Base-by-base conservation (phyloP, 202 grass and related monocot species). In the Digitaria exilis region DNA sequence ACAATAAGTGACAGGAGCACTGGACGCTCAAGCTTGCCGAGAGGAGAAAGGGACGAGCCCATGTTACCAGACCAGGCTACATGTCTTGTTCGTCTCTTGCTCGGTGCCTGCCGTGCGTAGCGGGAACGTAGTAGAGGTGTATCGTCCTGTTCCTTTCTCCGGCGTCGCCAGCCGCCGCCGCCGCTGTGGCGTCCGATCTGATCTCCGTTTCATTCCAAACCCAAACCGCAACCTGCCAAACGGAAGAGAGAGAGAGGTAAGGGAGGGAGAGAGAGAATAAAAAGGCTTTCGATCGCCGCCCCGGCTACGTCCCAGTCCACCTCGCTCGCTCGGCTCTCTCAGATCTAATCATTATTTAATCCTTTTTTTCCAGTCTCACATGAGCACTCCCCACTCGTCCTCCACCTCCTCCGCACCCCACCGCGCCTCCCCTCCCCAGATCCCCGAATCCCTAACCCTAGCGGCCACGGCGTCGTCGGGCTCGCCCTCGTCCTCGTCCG, bases 281-380 rank as follows among this genome's bases (percentile, higher is more conserved):
- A 89, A 85, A 30, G 82, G 35, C 57, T 59, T 82, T 85, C 68
- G 42, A 50, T 72, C 69, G 69, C 44, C 17, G 67, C 65, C n/a
- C 35, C 13, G 64, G 35, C 35, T 69, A 74, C 18, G 61, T 70
- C 49, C 69, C 46, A 75, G 77, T 80, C 84, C 75, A 74, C 77
- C 70, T 80, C 54, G 59, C 75, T 78, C 58, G 39, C 74, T n/a
- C n/a, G n/a, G n/a, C n/a, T n/a, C n/a, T 34, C 71, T 59, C 87
- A 85, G 78, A 89, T 89, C 87, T 81, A 89, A 89, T 89, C 83
- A 91, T 91, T 94, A 89, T 94, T 94, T 89, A 94, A 91, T 91
- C 86, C 82, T 73, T 91, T 94, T n/a, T 86, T 74, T 80, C 76
- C 76, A 84, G 84, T 81, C 77, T 87, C 89, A 85, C 92, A 89